phyloP scores from a whole-genome alignment of 306 rosid genomes.

The Hippophae gyantsensis region DNA sequence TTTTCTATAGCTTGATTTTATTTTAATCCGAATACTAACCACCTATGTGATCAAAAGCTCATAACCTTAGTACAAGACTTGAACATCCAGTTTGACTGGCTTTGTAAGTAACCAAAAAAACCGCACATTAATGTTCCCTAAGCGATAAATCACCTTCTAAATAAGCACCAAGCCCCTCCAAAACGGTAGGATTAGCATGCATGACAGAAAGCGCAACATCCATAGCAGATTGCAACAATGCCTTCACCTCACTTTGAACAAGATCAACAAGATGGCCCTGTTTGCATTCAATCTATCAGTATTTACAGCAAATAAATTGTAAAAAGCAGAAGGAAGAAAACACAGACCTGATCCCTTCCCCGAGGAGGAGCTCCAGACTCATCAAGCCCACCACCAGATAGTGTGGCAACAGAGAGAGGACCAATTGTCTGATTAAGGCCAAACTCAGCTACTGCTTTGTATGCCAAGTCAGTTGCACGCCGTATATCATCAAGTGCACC shows the following conservation, averaged over 20 bases:
- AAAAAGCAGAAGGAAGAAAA: constrained; percentile 6
- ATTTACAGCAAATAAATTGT: constrained; percentile 11
- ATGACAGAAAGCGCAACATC: constrained; percentile 74
- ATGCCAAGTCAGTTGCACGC: constrained; percentile 97
- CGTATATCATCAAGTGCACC: constrained; percentile 97
- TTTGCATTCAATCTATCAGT: constrained; percentile 31
- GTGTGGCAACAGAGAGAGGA: constrained; percentile 79
- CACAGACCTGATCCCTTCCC: constrained; percentile 95
- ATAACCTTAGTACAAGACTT: neutral
- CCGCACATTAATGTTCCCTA: neutral
- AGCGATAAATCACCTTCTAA: constrained; percentile 54
- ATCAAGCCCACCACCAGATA: constrained; percentile 77
- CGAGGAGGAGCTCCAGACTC: constrained; percentile 69
- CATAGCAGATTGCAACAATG: constrained; percentile 80
- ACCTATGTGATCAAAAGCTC: no score
- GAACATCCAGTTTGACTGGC: neutral
- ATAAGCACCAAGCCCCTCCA: constrained; percentile 93
- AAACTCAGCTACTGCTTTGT: constrained; percentile 97
- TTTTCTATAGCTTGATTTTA: no score
- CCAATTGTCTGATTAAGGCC: constrained; percentile 87
- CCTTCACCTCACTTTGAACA: constrained; percentile 85
- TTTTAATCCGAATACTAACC: no score
- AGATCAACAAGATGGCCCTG: constrained; percentile 95
- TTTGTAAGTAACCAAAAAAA: neutral
- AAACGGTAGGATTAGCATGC: constrained; percentile 80